Evolutionary conservation across 257 asterid genomes (phyloP).

Genomic region (Scutellaria minor): DNA sequence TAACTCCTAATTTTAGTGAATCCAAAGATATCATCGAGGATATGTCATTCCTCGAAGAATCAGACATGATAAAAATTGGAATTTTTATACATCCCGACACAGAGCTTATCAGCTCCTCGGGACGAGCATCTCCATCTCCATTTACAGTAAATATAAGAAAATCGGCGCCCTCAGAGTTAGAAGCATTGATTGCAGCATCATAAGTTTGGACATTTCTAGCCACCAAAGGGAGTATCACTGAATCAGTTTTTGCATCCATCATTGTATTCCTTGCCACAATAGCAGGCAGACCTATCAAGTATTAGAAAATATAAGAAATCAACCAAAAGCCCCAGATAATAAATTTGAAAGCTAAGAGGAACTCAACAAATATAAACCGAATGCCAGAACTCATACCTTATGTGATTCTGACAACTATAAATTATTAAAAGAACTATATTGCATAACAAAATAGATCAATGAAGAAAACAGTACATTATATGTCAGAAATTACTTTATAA

Average conservation of each 20-base stretch:
- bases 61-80: slow-evolving; percentile 69
- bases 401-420: background rate
- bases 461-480: slow-evolving; percentile 2
- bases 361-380: slow-evolving; percentile 9
- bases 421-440: background rate
- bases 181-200: slow-evolving; percentile 81
- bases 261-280: slow-evolving; percentile 90
- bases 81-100: slow-evolving; percentile 60
- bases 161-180: slow-evolving; percentile 91
- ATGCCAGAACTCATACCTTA: background rate
- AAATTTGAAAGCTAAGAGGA: slow-evolving; percentile 15
- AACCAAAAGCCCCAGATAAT: background rate
- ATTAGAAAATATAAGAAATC: slow-evolving; percentile 25
- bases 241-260: slow-evolving; percentile 74
- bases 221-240: slow-evolving; percentile 84
- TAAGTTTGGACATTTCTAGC: slow-evolving; percentile 75
- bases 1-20: slow-evolving; percentile 67
- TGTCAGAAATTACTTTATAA: background rate
- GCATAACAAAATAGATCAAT: background rate
- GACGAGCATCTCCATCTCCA: slow-evolving; percentile 41
- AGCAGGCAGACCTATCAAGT: slow-evolving; percentile 79
- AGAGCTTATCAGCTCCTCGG: slow-evolving; percentile 59
- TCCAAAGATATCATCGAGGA: slow-evolving; percentile 42
- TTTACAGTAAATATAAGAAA: slow-evolving; percentile 61
- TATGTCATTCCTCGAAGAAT: slow-evolving; percentile 49